Evolutionary conservation across 2,329 filamentous ascomycete species (phyloP), one percentile per base, ranked within the genome.

Genomic region (Monilinia fructigena): DNA sequence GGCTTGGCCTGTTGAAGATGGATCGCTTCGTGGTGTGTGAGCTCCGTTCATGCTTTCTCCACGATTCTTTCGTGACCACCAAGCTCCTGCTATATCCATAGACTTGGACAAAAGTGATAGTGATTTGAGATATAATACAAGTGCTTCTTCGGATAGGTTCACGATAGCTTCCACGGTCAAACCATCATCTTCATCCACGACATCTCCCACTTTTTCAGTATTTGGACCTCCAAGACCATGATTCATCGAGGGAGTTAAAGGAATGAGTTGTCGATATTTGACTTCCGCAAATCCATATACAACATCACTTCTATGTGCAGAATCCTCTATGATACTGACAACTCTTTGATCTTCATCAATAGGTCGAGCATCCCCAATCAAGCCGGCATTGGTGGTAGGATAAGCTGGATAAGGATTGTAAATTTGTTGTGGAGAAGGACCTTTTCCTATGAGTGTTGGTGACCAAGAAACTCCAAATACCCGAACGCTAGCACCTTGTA

Each of bases 271-370:
- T 78, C 96, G 95, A 79, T 96, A 97, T 78, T 99, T 99, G 75
- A 99, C 94, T 79, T 99, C 94, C 7, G 95, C 95, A 78, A 99
- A 98, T 3, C 94, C 93, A 76, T 93, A 99, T 3, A 99, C 93
- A 55, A 97, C 95, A 77, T 99, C 93, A 75, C 93, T 97, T 50
- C 93, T 85, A 42, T 93, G 95, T 1, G 95, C 95, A 70, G 92
- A 89, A 73, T 98, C 93, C 77, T 99, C 94, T 66, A 98, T 93
- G 55, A 86, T 85, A 74, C 93, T 89, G 2, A 94, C 87, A 52
- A 91, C 88, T 70, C 86, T 86, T 20, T 84, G 82, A 75, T 98
- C 95, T 74, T 97, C 93, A 70, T 97, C 93, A 26, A 87, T 79
- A 26, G 84, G 82, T 74, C 86, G 90, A 14, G 84, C 85, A 64